Percentiles rank a stretch among this genome's conserved stretches.
Conservation (phyloP, 2,329 filamentous ascomycete genomes). For the Penicillium sp. region DNA sequence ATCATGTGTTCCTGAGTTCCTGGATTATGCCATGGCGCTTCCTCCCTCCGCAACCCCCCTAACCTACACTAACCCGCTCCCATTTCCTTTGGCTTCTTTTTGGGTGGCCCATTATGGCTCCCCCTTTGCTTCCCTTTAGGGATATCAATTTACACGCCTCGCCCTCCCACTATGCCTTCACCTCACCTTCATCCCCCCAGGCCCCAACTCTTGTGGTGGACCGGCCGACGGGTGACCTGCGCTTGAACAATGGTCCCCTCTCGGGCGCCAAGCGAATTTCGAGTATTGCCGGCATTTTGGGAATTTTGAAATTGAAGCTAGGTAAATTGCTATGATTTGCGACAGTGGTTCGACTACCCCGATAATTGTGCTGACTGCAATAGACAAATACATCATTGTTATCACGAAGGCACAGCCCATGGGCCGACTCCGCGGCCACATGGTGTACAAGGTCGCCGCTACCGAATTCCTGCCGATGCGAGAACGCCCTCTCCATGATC, state of each 20-base stretch:
- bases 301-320: constrained; percentile 89
- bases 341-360: background rate
- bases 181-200: constrained; percentile 89
- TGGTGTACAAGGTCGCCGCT: constrained; percentile 88
- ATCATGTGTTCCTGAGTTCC: constrained; percentile 28
- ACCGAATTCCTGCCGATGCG: constrained; percentile 94
- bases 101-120: constrained; percentile 44
- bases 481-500: constrained; percentile 87
- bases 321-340: constrained; percentile 59
- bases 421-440: constrained; percentile 90
- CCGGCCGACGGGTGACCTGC: constrained; percentile 86
- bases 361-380: constrained; percentile 19
- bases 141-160: constrained; percentile 97
- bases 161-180: constrained; percentile 91
- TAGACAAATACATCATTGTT: constrained; percentile 93
- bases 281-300: constrained; percentile 92
- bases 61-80: constrained; percentile 11
- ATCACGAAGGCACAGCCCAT: constrained; percentile 93
- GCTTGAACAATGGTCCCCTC: constrained; percentile 78
- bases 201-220: constrained; percentile 88
- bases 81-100: constrained; percentile 10
- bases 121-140: constrained; percentile 70
- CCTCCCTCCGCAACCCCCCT: constrained; percentile 9
- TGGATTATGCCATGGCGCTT: constrained; percentile 12
- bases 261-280: constrained; percentile 81